These are phyloP conservation scores for Linum usitatissimum DNA, from an alignment of 345 rosid species.

Conservation along the genomic window DNA sequence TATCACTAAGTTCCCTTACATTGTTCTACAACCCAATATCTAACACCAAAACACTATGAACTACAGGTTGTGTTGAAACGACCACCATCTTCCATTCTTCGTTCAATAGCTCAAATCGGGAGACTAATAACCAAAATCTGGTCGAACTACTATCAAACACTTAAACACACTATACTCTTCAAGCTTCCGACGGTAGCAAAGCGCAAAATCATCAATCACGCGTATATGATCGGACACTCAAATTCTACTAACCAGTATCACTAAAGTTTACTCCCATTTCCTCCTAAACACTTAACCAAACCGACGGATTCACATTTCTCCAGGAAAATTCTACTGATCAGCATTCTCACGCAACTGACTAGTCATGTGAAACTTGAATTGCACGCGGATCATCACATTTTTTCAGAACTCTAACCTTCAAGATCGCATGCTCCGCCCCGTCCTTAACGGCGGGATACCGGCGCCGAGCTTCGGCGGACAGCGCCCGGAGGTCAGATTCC, in stretches of 20 bases:
- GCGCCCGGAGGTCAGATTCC: constrained; percentile 97
- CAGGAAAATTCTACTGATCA: not conserved
- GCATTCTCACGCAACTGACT: not conserved
- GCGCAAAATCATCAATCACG: not conserved
- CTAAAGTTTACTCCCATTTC: not conserved
- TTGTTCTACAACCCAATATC: not conserved
- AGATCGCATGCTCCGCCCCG: constrained; percentile 86
- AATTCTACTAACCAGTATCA: not conserved
- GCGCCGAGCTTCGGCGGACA: constrained; percentile 93
- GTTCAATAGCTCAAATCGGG: not conserved
- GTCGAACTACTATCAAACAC: not conserved
- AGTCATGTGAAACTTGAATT: not conserved
- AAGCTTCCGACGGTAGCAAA: not conserved
- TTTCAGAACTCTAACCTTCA: constrained; percentile 42
- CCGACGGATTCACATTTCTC: not conserved
- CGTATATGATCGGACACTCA: not conserved
- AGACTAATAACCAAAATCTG: not conserved
- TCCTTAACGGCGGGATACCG: constrained; percentile 88
- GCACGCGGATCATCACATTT: not conserved
- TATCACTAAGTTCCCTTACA: not conserved
- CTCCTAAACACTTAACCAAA: not conserved
- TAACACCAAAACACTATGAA: not conserved
- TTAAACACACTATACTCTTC: not conserved
- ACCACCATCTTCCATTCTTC: not conserved
- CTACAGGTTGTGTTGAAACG: not conserved